Conservation (phyloP, 768 basidiomycete genomes). For the Kockovaella imperatae region DNA sequence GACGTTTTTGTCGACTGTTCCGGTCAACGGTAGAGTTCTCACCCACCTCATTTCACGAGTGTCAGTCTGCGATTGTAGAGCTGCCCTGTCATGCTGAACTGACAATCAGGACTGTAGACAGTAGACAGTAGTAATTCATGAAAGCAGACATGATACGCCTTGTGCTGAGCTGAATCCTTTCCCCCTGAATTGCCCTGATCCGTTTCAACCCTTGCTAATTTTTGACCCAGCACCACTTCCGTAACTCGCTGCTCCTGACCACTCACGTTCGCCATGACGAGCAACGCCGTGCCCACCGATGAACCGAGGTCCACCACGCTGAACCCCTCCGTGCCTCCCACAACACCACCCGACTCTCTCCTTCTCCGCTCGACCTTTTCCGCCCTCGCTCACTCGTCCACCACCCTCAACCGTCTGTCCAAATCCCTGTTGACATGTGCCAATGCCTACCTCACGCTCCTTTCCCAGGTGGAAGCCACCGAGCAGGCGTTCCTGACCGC, state of each 20-base stretch:
- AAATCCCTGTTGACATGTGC: conserved; percentile 18
- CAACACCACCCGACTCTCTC: conserved; percentile 30
- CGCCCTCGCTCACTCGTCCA: conserved; percentile 24
- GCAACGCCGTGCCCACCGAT: neutral
- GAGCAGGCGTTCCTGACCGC: conserved; percentile 30
- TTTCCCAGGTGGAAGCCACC: conserved; percentile 29
- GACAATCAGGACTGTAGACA: no score
- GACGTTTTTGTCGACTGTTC: no score
- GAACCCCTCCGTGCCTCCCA: conserved; percentile 11
- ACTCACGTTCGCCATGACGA: neutral
- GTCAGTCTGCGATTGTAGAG: no score
- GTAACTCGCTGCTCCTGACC: neutral
- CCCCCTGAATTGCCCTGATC: no score
- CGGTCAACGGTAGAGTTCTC: no score
- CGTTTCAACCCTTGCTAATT: neutral
- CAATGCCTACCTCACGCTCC: conserved; percentile 8
- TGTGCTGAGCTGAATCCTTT: no score
- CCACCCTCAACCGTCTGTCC: conserved; percentile 26
- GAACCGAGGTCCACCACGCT: neutral
- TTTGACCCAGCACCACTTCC: neutral
- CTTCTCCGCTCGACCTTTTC: conserved; percentile 28
- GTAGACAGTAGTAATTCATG: no score
- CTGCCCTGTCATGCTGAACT: no score
- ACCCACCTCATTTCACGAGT: no score
- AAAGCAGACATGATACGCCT: no score